phyloP scores from a whole-genome alignment of 1,139 yeast species.

The Geotrichum bryndzae region DNA sequence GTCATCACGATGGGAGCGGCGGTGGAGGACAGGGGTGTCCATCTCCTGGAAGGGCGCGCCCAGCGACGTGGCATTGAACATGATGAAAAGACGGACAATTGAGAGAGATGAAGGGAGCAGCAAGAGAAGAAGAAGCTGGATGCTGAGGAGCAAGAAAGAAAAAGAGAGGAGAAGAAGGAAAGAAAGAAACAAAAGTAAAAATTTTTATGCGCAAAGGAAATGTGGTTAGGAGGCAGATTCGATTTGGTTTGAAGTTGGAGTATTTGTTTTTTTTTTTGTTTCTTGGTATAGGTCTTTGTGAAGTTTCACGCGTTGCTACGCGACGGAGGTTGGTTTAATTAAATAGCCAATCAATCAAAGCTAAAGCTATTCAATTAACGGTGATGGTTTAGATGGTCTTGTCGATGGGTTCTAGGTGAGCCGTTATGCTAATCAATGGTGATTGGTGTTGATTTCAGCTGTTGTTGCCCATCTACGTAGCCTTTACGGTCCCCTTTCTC shows the following conservation, averaged over 20 bases:
- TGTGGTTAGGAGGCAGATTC: neutral
- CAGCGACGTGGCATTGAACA: neutral
- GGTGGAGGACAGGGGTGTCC: neutral
- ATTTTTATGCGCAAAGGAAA: neutral
- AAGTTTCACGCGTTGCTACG: neutral
- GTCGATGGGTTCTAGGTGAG: neutral
- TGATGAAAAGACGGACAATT: neutral
- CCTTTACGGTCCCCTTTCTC: too few species aligned
- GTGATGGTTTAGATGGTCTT: neutral
- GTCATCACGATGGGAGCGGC: neutral
- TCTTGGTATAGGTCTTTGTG: neutral
- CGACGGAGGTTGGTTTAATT: neutral
- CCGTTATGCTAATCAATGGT: neutral
- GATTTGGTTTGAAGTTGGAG: neutral
- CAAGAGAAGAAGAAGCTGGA: neutral
- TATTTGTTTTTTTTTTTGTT: too few species aligned
- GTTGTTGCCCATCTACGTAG: neutral
- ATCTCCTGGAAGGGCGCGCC: neutral
- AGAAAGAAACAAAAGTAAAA: neutral
- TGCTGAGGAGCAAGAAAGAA: neutral
- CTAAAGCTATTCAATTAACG: neutral
- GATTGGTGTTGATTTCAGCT: neutral
- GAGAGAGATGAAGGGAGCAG: neutral
- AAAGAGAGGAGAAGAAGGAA: neutral
- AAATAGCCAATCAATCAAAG: neutral